These are phyloP conservation scores for Coniochaeta sp. DNA, from an alignment of 2,329 filamentous ascomycete species.

Conservation along the genomic window DNA sequence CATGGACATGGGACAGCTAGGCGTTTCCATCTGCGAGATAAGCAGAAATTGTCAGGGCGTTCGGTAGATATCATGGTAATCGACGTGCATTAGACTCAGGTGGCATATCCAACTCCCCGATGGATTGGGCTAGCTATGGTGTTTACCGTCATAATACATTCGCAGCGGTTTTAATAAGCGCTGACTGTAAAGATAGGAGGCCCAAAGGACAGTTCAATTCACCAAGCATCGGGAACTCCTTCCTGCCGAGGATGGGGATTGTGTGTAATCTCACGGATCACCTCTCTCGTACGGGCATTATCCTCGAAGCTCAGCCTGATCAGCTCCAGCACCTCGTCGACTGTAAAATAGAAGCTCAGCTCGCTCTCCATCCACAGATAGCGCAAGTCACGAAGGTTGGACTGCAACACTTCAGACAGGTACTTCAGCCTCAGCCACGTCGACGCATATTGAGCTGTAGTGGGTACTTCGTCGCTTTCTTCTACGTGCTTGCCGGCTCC, in stretches of 20 bases:
- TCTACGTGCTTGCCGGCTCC: conserved; percentile 6
- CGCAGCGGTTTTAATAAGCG: too few relatives aligned
- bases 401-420: conserved; percentile 57
- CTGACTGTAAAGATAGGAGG: too few relatives aligned
- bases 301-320: conserved; percentile 58
- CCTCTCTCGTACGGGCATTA: conserved; percentile 49
- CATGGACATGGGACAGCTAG: not conserved
- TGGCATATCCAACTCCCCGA: not conserved
- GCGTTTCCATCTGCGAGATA: not conserved
- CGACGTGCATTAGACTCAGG: not conserved
- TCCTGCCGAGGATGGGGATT: conserved; percentile 34
- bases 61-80: not conserved
- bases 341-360: conserved; percentile 54
- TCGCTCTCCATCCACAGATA: conserved; percentile 61
- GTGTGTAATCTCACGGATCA: conserved; percentile 48
- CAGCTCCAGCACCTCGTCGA: conserved; percentile 53
- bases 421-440: conserved; percentile 59
- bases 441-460: conserved; percentile 52
- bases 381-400: conserved; percentile 55
- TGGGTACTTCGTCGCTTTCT: conserved; percentile 33
- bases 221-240: not conserved
- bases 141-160: not conserved
- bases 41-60: not conserved
- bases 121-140: not conserved
- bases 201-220: not conserved